Percentiles rank a stretch among this genome's conserved stretches.
These are phyloP conservation scores for Alternaria brassicicola DNA, from an alignment of 2,329 filamentous ascomycete genomes.

Conservation along the genomic window DNA sequence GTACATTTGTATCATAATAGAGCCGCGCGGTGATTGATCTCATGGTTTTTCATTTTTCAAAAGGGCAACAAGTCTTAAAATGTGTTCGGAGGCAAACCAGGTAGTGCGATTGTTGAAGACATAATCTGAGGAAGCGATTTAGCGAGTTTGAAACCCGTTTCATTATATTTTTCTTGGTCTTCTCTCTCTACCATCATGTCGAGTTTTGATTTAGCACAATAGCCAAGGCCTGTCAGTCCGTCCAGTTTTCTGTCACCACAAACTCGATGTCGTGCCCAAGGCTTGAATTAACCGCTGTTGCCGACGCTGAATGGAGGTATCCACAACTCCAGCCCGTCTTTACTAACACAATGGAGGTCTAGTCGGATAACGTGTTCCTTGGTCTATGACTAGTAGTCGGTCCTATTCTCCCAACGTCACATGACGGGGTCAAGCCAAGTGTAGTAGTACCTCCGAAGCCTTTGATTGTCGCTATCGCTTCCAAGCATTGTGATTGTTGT, in stretches of 20 bases:
- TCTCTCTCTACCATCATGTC: not conserved
- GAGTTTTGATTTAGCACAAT: not conserved
- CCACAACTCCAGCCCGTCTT: not conserved
- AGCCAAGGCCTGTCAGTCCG: not conserved
- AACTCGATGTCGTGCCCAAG: not conserved
- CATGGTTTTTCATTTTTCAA: not conserved
- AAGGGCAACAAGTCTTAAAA: not conserved
- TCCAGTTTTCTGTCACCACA: not conserved
- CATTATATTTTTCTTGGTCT: not conserved
- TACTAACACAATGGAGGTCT: not conserved
- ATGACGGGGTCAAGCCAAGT: not conserved
- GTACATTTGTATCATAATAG: constrained; percentile 18
- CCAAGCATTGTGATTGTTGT: not conserved
- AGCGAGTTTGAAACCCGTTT: constrained; percentile 3
- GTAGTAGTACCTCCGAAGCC: not conserved
- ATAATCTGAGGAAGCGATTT: constrained; percentile 13
- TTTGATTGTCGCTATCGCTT: not conserved
- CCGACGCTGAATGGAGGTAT: not conserved
- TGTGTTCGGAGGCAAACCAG: constrained; percentile 1
- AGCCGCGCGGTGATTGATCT: constrained; percentile 10
- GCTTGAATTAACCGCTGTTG: not conserved
- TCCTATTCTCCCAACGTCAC: not conserved
- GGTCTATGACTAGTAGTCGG: not conserved
- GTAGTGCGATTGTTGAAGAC: constrained; percentile 3
- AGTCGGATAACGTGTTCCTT: constrained; percentile 1